These are phyloP conservation scores for Lachnellula willkommii DNA, from an alignment of 2,329 filamentous ascomycete species.

Conservation along the genomic window DNA sequence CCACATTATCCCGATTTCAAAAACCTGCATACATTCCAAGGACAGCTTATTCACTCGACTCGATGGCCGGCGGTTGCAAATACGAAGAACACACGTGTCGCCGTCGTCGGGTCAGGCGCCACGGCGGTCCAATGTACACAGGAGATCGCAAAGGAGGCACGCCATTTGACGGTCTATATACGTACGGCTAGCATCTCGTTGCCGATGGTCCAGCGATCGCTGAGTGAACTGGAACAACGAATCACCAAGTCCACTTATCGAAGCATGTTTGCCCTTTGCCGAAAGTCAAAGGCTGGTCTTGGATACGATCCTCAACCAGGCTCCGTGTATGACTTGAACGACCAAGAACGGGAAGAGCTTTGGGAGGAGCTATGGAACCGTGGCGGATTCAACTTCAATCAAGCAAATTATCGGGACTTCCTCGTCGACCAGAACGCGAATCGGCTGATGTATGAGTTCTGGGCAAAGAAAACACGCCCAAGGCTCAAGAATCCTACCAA, in stretches of 20 bases:
- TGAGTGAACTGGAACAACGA: too few relatives aligned
- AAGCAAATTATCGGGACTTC: slow-evolving; percentile 46
- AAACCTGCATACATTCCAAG: slow-evolving; percentile 24
- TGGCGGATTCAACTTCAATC: slow-evolving; percentile 33
- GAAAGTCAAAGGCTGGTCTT: neutral
- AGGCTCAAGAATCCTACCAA: slow-evolving; percentile 23
- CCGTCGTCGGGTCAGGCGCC: slow-evolving; percentile 46
- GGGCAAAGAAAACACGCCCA: slow-evolving; percentile 39
- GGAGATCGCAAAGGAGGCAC: slow-evolving; percentile 32
- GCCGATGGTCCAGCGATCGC: too few relatives aligned
- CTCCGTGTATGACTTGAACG: neutral
- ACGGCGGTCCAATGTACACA: slow-evolving; percentile 25
- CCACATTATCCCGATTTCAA: slow-evolving; percentile 21
- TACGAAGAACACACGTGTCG: slow-evolving; percentile 34
- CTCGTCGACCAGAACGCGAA: slow-evolving; percentile 44
- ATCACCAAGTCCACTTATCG: too few relatives aligned
- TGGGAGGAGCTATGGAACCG: slow-evolving; percentile 39
- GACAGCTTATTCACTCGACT: slow-evolving; percentile 14
- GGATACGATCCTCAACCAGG: neutral
- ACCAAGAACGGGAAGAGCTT: slow-evolving; percentile 37
- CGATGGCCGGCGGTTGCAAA: neutral
- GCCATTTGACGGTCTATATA: slow-evolving; percentile 34
- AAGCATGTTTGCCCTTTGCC: too few relatives aligned
- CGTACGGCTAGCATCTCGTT: too few relatives aligned
- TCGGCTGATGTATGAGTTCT: slow-evolving; percentile 30